phyloP scores from a whole-genome alignment of 768 basidiomycete genomes.

The Tricholoma matsutake region DNA sequence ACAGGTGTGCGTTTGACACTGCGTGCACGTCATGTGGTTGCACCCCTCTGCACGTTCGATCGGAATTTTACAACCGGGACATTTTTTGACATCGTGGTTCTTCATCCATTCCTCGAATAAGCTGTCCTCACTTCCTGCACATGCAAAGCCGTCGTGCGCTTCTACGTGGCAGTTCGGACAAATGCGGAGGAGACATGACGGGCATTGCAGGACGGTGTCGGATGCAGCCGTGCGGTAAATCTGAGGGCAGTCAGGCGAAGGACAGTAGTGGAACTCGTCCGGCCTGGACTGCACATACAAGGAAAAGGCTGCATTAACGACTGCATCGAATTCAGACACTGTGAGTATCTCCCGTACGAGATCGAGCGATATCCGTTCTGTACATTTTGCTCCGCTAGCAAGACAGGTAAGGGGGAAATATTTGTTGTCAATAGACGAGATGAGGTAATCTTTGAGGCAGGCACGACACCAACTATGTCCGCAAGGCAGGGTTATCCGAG shows the following conservation, averaged over 20 bases:
- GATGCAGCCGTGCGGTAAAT: slow-evolving; percentile 58
- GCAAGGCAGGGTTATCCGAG: slow-evolving; percentile 55
- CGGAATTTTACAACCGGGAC: slow-evolving; percentile 65
- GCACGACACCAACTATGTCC: slow-evolving; percentile 66
- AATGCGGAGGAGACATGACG: slow-evolving; percentile 66
- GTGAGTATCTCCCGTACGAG: slow-evolving; percentile 50
- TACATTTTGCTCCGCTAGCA: slow-evolving; percentile 59
- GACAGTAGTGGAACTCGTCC: slow-evolving; percentile 69
- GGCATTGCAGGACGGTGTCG: slow-evolving; percentile 60
- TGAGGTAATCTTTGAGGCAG: slow-evolving; percentile 60
- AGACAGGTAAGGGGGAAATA: slow-evolving; percentile 74
- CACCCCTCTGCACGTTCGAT: slow-evolving; percentile 78
- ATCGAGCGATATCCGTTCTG: slow-evolving; percentile 50
- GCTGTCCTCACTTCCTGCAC: slow-evolving; percentile 54
- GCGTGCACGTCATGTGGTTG: slow-evolving; percentile 79
- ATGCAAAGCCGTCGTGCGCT: slow-evolving; percentile 65
- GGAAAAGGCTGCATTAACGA: slow-evolving; percentile 60
- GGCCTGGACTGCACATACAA: slow-evolving; percentile 57
- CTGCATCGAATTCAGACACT: slow-evolving; percentile 47
- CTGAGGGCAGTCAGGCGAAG: slow-evolving; percentile 75
- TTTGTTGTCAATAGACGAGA: slow-evolving; percentile 52
- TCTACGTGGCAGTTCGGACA: slow-evolving; percentile 57
- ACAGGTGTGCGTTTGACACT: slow-evolving; percentile 75
- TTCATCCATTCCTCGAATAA: slow-evolving; percentile 64
- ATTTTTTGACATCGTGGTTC: slow-evolving; percentile 65